Evolutionary conservation across 129 eudicot genomes (phyloP), one percentile per base, ranked within the genome.

Genomic region (Sambucus nigra): DNA sequence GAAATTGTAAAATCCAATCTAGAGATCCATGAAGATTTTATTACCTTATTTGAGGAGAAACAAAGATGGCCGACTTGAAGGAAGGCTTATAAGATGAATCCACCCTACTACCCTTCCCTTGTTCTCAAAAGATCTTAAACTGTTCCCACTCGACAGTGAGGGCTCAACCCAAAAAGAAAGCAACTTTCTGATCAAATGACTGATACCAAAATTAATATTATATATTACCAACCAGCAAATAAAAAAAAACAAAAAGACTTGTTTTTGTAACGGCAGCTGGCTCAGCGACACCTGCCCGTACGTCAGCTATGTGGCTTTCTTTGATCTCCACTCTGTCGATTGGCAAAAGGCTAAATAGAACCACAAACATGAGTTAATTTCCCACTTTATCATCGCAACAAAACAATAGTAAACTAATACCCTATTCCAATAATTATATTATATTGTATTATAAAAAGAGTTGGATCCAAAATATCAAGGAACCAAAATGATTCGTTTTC

Each of bases 11-110:
- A 47, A 17, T 47, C 28, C 6, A 47, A 47, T 17, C 8, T n/a
- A n/a, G 5, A 18, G 24, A 47, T 18, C 3, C 11, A 18, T 18
- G 24, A 47, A 47, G 0, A 47, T 47, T 47, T 47, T 47, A 47
- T 47, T 47, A 47, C 52, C 52, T 47, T 47, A 47, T 18, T 47
- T 47, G 26, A 12, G 52, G 50, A 44, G 7, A 44, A 44, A 6
- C 49, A 16, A 18, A 0, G 25, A n/a, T 0, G 50, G 21, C 8
- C 22, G 41, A 7, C 13, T 35, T 15, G 13, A 15, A 35, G 41
- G 11, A 15, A 2, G 41, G 41, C 41, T 11, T 7, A 10, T 35
- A 35, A 35, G n/a, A n/a, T n/a, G n/a, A n/a, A n/a, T n/a, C n/a
- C n/a, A n/a, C 13, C 13, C 13, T 33, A 33, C 12, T 9, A 13